Base-by-base conservation (phyloP, 2,329 filamentous ascomycete species). In the Aotearoamyces nothofagi region DNA sequence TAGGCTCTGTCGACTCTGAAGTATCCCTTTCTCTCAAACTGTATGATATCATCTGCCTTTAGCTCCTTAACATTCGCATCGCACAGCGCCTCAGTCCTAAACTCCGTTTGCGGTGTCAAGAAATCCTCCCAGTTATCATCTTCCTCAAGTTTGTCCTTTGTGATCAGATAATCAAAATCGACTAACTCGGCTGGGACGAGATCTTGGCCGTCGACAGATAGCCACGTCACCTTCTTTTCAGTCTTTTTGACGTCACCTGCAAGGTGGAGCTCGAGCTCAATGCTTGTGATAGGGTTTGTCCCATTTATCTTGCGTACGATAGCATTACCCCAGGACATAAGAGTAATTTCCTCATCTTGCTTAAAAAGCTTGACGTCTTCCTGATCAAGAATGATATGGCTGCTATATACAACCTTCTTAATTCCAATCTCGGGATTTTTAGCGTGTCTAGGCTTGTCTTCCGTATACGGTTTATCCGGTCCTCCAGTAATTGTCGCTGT, bases 261-360 rank as follows among this genome's bases (percentile, higher is more conserved):
- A 27, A 94, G 69, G 54, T 96, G 78, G n/a, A 94, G 70, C 56
- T 93, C 82, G 30, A 90, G 63, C 33, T 79, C 78, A 22, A 93
- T 63, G 19, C 58, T 61, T 9, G 73, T 77, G 44, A 93, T 73
- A 26, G 69, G 60, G 33, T 58, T 53, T 17, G 59, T 58, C 26
- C 68, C 61, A 39, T 60, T 57, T 36, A 82, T 70, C 34, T 73
- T 70, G 31, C 74, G 69, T 14, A 90, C 78, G 40, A 84, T 69
- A 9, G 79, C 82, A 46, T 92, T 92, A 43, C 87, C 90, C 87
- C 87, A 96, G 52, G 79, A 79, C 87, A 94, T 94, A 23, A 94
- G 65, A 0, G 87, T 94, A 45, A 96, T 81, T 54, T 94, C 86
- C 59, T 96, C 87, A 47, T 78, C 75, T 35, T 78, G 65, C 43